Percentiles rank a stretch among this genome's conserved stretches.
Conservation (phyloP, 2,329 filamentous ascomycete genomes). For the Ascosphaera aggregata region DNA sequence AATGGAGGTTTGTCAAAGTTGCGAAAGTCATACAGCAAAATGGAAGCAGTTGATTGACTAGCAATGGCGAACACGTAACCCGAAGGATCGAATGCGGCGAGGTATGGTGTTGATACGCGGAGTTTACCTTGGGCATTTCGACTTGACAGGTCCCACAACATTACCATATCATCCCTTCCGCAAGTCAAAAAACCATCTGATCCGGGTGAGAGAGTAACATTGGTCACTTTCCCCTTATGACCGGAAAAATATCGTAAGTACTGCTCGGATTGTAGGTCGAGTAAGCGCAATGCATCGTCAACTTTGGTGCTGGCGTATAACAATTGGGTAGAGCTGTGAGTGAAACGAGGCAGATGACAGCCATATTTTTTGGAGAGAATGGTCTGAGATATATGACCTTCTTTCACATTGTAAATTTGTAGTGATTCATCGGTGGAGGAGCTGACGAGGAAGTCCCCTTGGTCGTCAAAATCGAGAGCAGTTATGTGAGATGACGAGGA, state of each 20-base stretch:
- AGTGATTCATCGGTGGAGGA: slow-evolving; percentile 87
- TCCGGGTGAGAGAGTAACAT: slow-evolving; percentile 60
- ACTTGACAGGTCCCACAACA: slow-evolving; percentile 70
- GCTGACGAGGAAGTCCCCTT: slow-evolving; percentile 75
- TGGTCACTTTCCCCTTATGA: slow-evolving; percentile 66
- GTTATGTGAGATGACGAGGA: slow-evolving; percentile 57
- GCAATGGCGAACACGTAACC: slow-evolving; percentile 80
- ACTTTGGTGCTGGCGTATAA: slow-evolving; percentile 92
- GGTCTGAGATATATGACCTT: slow-evolving; percentile 72
- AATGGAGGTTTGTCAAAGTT: slow-evolving; percentile 90
- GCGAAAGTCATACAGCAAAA: slow-evolving; percentile 79
- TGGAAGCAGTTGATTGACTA: slow-evolving; percentile 51
- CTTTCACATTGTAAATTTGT: slow-evolving; percentile 82
- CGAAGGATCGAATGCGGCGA: slow-evolving; percentile 79
- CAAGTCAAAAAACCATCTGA: slow-evolving; percentile 84
- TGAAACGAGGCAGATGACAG: slow-evolving; percentile 81
- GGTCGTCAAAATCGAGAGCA: slow-evolving; percentile 90
- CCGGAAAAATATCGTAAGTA: slow-evolving; percentile 94
- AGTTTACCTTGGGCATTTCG: slow-evolving; percentile 61
- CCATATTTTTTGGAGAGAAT: slow-evolving; percentile 94
- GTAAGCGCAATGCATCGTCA: slow-evolving; percentile 67
- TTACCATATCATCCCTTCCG: slow-evolving; percentile 71
- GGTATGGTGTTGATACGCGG: slow-evolving; percentile 55
- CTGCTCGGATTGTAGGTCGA: slow-evolving; percentile 77
- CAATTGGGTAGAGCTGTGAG: slow-evolving; percentile 73